Conservation (phyloP, 306 rosid genomes). For the Hippophae tibetana region DNA sequence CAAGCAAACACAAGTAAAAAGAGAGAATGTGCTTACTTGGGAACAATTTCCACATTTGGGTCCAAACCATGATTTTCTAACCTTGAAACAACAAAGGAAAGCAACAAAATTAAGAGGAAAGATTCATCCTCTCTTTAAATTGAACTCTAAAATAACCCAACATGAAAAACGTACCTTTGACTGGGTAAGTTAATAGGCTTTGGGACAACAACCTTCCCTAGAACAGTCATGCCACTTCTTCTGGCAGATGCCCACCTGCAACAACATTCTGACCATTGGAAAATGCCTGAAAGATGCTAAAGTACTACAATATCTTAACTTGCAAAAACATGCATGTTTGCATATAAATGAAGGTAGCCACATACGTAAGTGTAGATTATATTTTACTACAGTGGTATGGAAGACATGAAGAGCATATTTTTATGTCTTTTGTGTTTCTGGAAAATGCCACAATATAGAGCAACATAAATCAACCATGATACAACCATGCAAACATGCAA, state of each 20-base stretch:
- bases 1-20: neutral
- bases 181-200: constrained; percentile 91
- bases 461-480: too few species aligned
- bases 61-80: constrained; percentile 89
- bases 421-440: too few species aligned
- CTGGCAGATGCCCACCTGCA: constrained; percentile 76
- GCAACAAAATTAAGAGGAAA: constrained; percentile 20
- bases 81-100: constrained; percentile 44
- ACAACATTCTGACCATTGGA: constrained; percentile 6
- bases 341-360: too few species aligned
- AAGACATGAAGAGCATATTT: too few species aligned
- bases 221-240: constrained; percentile 84
- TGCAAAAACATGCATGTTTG: neutral
- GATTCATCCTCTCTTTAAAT: constrained; percentile 13
- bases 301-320: too few species aligned
- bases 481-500: too few species aligned
- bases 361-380: too few species aligned
- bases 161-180: constrained; percentile 60
- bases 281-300: neutral
- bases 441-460: too few species aligned
- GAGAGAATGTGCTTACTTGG: constrained; percentile 56
- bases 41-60: constrained; percentile 93
- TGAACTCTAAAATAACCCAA: constrained; percentile 9
- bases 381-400: too few species aligned
- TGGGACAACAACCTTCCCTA: constrained; percentile 92